Evolutionary conservation across 176 grass and related monocot genomes (phyloP), one percentile per base, ranked within the genome.

Genomic region (Lolium multiflorum): DNA sequence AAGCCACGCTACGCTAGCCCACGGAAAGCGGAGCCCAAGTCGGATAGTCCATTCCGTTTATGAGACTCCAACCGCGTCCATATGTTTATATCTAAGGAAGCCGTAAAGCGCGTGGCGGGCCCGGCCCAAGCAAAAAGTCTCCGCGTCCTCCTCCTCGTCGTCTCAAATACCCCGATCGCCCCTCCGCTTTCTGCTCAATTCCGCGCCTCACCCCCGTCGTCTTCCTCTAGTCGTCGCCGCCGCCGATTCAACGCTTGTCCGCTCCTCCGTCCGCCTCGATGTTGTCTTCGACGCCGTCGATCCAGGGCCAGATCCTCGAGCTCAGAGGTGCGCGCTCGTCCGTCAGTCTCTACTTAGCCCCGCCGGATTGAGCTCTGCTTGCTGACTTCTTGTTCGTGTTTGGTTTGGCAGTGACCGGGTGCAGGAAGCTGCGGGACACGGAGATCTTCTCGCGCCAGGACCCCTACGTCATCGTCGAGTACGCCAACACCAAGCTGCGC

Each of bases 401-500:
- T 31, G 35, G 38, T 37, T 6, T 16, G n/a, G 8, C 44, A 98
- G 96, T 98, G 17, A 92, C 92, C 5, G 96, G 88, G 39, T 94
- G 93, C 88, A 80, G 80, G 77, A 98, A 84, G 78, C 86, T 95
- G 83, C 89, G 86, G 87, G 89, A 98, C 88, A 98, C 91, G 20
- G 93, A 98, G 91, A 58, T 95, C 71, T 92, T 98, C 89, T 50
- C 88, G 44, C 87, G 96, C 4, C 93, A 94, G 86, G 96, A 98
- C 76, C 93, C 96, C 76, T 98, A 98, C 85, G 93, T 98, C 86
- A 80, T 89, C 78, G 1, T 98, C 82, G 93, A 95, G 26, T 98
- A 95, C 80, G 91, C 91, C 83, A 88, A 28, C 85, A 91, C 84
- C 80, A 95, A 90, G 85, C 71, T 91, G 24, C 93, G 96, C 62